A percentile compares a stretch with the other conserved stretches of the same genome.
Evolutionary conservation across 1,284 basidiomycete species (phyloP).

Genomic region (Peniophora sp.): DNA sequence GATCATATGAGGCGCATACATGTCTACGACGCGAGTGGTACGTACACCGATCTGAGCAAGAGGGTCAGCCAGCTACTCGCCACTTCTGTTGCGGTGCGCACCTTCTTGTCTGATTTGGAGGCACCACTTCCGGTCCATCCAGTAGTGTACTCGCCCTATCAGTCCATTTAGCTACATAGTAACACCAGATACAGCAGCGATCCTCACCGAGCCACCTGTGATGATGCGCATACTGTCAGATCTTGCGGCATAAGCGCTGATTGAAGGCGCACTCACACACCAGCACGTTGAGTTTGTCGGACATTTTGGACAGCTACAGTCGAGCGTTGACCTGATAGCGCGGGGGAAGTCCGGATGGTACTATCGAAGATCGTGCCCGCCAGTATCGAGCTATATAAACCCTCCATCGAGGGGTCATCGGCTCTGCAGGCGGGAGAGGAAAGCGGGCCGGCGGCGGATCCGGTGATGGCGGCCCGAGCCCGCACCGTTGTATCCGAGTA

Average conservation of each 20-base stretch:
- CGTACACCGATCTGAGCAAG: slow-evolving; percentile 56
- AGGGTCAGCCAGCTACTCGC: not conserved
- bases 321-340: not conserved
- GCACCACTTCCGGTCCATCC: slow-evolving; percentile 88
- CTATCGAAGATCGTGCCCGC: not conserved
- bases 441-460: no score
- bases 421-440: no score
- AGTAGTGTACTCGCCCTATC: slow-evolving; percentile 84
- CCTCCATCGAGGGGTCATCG: no score
- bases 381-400: no score
- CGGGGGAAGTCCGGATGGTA: not conserved
- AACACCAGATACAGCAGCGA: slow-evolving; percentile 1
- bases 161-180: not conserved
- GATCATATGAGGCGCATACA: not conserved
- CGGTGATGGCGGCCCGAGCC: no score
- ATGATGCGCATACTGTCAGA: slow-evolving; percentile 4
- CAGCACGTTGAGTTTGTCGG: slow-evolving; percentile 54
- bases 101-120: slow-evolving; percentile 93
- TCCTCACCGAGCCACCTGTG: slow-evolving; percentile 56
- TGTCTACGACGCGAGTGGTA: slow-evolving; percentile 5
- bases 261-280: slow-evolving; percentile 46
- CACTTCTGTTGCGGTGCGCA: slow-evolving; percentile 17
- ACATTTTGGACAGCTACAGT: slow-evolving; percentile 21
- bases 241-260: slow-evolving; percentile 10
- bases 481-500: no score